Percentiles rank a stretch among this genome's conserved stretches.
These are phyloP conservation scores for Mycothermus thermophilus DNA, from an alignment of 495 filamentous ascomycete genomes.

Conservation along the genomic window DNA sequence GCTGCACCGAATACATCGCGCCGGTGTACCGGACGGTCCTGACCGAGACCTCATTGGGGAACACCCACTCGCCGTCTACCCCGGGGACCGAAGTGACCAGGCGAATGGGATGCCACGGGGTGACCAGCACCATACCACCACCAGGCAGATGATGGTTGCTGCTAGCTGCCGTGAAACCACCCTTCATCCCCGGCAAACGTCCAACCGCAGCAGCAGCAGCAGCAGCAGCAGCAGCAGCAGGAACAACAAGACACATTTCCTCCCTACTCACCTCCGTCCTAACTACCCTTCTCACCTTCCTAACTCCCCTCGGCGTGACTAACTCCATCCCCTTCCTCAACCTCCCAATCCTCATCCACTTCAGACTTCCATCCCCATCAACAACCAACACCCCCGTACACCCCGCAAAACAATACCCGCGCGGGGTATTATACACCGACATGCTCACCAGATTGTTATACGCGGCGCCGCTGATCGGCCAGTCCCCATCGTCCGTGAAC, in stretches of 20 bases:
- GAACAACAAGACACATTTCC: constrained; percentile 11
- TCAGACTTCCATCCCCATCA: neutral
- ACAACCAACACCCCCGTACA: constrained; percentile 13
- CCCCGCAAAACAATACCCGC: constrained; percentile 26
- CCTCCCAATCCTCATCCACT: constrained; percentile 7
- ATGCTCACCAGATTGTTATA: too few relatives aligned
- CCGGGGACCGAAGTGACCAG: too few relatives aligned
- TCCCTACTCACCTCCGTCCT: constrained; percentile 17
- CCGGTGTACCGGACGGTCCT: constrained; percentile 23
- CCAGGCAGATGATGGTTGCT: too few relatives aligned
- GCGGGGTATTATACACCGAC: constrained; percentile 14
- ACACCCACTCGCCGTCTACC: too few relatives aligned
- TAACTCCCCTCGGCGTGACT: constrained; percentile 21
- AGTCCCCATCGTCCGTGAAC: neutral
- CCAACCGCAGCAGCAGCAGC: too few relatives aligned
- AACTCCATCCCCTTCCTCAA: constrained; percentile 24
- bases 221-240: too few relatives aligned
- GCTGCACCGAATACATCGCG: constrained; percentile 27
- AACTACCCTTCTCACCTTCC: constrained; percentile 24
- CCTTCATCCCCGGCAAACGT: neutral
- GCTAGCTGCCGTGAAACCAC: too few relatives aligned
- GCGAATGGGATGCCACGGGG: constrained; percentile 34
- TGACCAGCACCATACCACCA: constrained; percentile 13
- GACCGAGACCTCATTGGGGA: constrained; percentile 18
- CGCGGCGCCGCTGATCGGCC: neutral